These are phyloP conservation scores for Colletotrichum zoysiae DNA, from an alignment of 2,329 filamentous ascomycete species.

Conservation along the genomic window DNA sequence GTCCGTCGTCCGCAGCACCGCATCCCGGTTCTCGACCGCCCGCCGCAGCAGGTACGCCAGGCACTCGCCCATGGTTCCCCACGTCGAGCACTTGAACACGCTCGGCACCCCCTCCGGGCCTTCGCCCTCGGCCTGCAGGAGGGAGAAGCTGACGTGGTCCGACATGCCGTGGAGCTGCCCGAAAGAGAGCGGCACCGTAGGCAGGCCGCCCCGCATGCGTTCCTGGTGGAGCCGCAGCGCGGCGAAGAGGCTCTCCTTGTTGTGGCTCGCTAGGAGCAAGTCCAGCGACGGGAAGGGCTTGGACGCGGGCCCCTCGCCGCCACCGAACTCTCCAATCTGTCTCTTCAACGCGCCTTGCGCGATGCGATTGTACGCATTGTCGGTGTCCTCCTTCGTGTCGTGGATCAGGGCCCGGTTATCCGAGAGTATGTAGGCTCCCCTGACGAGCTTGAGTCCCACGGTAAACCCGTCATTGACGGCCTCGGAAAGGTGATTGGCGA, in stretches of 20 bases:
- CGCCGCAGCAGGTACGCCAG: constrained; percentile 53
- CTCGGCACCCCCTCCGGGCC: constrained; percentile 44
- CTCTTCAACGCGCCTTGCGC: constrained; percentile 54
- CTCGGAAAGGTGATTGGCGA: constrained; percentile 59
- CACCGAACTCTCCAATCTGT: constrained; percentile 56
- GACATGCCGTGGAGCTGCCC: constrained; percentile 70
- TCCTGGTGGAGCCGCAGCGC: constrained; percentile 59
- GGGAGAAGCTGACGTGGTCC: constrained; percentile 65
- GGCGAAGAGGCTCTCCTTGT: constrained; percentile 55
- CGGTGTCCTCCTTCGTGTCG: constrained; percentile 65
- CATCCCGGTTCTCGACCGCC: constrained; percentile 54
- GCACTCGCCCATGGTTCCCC: constrained; percentile 55
- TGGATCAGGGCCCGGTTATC: constrained; percentile 65
- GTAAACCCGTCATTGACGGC: constrained; percentile 63
- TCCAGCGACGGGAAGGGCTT: constrained; percentile 58
- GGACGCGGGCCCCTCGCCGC: constrained; percentile 40
- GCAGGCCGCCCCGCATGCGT: constrained; percentile 51
- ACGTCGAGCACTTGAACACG: constrained; percentile 57
- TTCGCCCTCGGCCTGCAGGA: constrained; percentile 55
- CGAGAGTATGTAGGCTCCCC: constrained; percentile 66
- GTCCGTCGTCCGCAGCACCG: constrained; percentile 48
- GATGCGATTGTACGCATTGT: constrained; percentile 64
- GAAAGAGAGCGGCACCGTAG: constrained; percentile 57
- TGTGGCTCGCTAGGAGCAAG: constrained; percentile 68
- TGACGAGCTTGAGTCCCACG: constrained; percentile 68